Conservation (phyloP, 202 grass and related monocot genomes). For the Panicum virgatum region DNA sequence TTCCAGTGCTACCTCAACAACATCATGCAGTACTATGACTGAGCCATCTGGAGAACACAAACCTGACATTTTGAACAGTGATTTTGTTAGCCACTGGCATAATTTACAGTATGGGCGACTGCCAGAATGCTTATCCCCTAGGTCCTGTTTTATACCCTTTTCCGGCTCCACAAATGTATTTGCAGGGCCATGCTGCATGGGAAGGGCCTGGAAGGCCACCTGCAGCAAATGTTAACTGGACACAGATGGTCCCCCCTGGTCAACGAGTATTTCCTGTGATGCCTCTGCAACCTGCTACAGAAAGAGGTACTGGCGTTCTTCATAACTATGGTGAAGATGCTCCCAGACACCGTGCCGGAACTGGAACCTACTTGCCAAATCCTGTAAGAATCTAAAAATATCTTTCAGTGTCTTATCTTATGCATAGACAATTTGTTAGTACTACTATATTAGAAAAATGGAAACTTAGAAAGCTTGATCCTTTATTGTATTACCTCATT, state of each 20-base stretch:
- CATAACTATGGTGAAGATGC: constrained; percentile 61
- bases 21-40: constrained; percentile 40
- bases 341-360: constrained; percentile 77
- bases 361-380: constrained; percentile 86
- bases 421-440: constrained; percentile 22
- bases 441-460: constrained; percentile 3
- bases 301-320: constrained; percentile 43
- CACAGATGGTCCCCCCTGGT: constrained; percentile 47
- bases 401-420: constrained; percentile 16
- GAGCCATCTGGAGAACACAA: constrained; percentile 54
- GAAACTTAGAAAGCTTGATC: background rate
- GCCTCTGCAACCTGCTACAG: constrained; percentile 55
- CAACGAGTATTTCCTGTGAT: constrained; percentile 61
- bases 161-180: constrained; percentile 40
- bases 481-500: background rate
- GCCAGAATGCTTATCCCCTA: constrained; percentile 50
- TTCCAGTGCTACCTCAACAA: constrained; percentile 40
- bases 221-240: constrained; percentile 60
- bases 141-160: constrained; percentile 45
- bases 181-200: constrained; percentile 64
- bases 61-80: constrained; percentile 81
- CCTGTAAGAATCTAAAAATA: constrained; percentile 67
- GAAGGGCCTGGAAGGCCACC: constrained; percentile 67
- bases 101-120: constrained; percentile 81
- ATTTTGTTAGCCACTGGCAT: constrained; percentile 59